phyloP scores from a whole-genome alignment of 108 stramenopile species.

The Mayamaea pseudoterrestris region DNA sequence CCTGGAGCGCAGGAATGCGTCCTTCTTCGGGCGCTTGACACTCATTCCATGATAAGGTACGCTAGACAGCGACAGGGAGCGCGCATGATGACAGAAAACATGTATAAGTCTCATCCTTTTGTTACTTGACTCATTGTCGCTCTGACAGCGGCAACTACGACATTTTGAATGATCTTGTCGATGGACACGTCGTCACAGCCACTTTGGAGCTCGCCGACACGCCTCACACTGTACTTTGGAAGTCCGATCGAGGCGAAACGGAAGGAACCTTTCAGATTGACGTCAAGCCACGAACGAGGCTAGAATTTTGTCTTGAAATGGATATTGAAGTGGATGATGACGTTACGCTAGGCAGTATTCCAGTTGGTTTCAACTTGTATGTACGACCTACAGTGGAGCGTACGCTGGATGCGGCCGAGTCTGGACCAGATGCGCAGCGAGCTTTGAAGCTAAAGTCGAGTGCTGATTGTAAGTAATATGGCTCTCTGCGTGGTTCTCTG shows the following conservation, averaged over 20 bases:
- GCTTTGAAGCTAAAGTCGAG: slow-evolving; percentile 22
- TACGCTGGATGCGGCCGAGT: slow-evolving; percentile 24
- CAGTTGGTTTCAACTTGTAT: slow-evolving; percentile 54
- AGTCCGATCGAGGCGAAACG: slow-evolving; percentile 24
- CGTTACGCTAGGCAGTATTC: slow-evolving; percentile 17
- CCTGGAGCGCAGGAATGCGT: too few relatives aligned
- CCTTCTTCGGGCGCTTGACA: too few relatives aligned
- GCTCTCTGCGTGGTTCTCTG: too few relatives aligned
- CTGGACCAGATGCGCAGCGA: slow-evolving; percentile 51
- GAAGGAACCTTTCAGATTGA: slow-evolving; percentile 42
- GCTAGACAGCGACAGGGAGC: too few relatives aligned
- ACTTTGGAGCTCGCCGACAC: slow-evolving; percentile 9
- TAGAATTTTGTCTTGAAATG: slow-evolving; percentile 42
- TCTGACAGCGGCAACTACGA: slow-evolving; percentile 29
- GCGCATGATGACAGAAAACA: too few relatives aligned
- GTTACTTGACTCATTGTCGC: too few relatives aligned
- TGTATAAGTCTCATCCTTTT: too few relatives aligned
- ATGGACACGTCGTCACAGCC: slow-evolving; percentile 13
- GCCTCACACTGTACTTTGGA: slow-evolving; percentile 24
- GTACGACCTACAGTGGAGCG: slow-evolving; percentile 24
- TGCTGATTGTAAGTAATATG: too few relatives aligned
- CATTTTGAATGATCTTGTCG: slow-evolving; percentile 24
- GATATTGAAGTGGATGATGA: slow-evolving; percentile 34
- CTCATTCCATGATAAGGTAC: too few relatives aligned
- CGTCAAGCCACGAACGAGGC: slow-evolving; percentile 15